Conservation (phyloP, 2,329 filamentous ascomycete genomes). For the Clarireedia homoeocarpa region DNA sequence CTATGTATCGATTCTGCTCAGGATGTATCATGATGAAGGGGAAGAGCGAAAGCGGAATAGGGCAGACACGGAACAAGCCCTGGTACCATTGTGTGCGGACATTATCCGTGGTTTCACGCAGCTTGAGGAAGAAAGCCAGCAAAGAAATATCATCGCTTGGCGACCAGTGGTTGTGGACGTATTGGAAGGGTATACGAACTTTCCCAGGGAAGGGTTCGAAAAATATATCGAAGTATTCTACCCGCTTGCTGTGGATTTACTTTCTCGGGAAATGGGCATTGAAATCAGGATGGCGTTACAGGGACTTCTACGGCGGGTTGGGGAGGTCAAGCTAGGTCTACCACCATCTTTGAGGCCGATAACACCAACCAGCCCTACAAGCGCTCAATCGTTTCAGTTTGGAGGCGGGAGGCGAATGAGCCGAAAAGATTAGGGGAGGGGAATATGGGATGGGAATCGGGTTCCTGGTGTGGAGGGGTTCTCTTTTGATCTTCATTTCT, state of each 20-base stretch:
- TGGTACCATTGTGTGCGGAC: constrained; percentile 91
- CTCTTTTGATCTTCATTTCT: not conserved
- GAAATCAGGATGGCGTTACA: constrained; percentile 77
- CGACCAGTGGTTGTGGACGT: constrained; percentile 95
- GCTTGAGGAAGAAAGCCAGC: constrained; percentile 92
- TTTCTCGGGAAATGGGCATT: constrained; percentile 70
- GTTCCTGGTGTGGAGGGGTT: not conserved
- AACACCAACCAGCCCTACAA: constrained; percentile 20
- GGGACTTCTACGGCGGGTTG: constrained; percentile 69
- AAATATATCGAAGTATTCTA: constrained; percentile 79
- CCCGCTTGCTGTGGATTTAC: constrained; percentile 72
- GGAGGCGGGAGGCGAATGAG: constrained; percentile 16
- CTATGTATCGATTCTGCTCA: constrained; percentile 90
- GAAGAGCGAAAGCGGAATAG: constrained; percentile 74
- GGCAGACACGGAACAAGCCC: constrained; percentile 77
- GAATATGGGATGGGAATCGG: not conserved
- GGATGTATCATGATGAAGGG: constrained; percentile 91
- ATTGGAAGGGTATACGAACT: constrained; percentile 82
- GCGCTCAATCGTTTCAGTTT: constrained; percentile 13
- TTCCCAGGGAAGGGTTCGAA: constrained; percentile 72
- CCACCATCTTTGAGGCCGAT: constrained; percentile 12
- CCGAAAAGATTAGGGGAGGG: not conserved
- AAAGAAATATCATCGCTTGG: constrained; percentile 96
- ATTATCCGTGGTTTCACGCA: constrained; percentile 79
- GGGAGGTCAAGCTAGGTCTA: constrained; percentile 59